These are phyloP conservation scores for Eucalyptus tenuipes DNA, from an alignment of 345 rosid genomes.

Conservation along the genomic window DNA sequence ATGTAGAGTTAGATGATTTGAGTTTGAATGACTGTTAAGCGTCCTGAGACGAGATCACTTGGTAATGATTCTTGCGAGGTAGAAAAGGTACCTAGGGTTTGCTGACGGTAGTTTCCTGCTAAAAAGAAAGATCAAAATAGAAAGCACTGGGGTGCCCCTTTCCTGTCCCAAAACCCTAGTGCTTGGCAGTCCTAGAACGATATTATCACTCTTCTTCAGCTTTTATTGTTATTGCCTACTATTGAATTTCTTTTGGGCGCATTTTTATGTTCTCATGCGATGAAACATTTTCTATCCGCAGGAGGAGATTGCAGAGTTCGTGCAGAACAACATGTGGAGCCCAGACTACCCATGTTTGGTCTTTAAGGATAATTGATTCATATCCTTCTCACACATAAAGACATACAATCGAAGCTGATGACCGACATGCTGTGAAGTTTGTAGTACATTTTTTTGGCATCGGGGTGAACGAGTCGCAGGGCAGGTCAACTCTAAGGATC, in stretches of 20 bases:
- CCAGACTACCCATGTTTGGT: slow-evolving; percentile 84
- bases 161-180: neutral
- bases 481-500: neutral
- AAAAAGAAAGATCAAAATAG: neutral
- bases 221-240: neutral
- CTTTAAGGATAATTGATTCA: slow-evolving; percentile 30
- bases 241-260: neutral
- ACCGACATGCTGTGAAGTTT: neutral
- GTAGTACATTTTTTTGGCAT: neutral
- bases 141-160: neutral
- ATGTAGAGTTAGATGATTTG: neutral
- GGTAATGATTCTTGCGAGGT: neutral
- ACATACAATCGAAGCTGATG: neutral
- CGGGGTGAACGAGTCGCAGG: neutral
- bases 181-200: neutral
- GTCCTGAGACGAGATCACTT: neutral
- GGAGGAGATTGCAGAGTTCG: slow-evolving; percentile 63
- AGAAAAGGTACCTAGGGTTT: neutral
- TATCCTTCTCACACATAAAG: neutral
- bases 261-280: neutral
- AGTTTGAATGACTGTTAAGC: neutral
- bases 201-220: neutral
- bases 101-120: neutral
- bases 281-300: slow-evolving; percentile 4
- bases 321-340: slow-evolving; percentile 82